Base-by-base conservation (phyloP, 345 rosid genomes). In the Erodium maritimum region DNA sequence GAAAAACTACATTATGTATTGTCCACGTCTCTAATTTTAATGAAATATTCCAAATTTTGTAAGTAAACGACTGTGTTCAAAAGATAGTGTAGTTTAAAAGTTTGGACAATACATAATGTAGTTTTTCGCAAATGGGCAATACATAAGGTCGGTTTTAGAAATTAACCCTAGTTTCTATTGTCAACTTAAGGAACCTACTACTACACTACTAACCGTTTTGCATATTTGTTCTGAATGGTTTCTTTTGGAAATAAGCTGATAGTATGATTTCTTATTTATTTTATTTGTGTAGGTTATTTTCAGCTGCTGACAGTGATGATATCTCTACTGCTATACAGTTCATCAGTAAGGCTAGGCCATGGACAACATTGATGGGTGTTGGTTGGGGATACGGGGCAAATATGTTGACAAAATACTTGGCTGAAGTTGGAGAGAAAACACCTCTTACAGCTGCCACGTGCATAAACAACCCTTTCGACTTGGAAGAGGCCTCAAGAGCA, bases 231-330 rank as follows among this genome's bases (percentile, higher is more conserved):
- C 59, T 72, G 25, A 29, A 21, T 17, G 33, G 22, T 9, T 33
- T 23, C 9, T 29, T 52, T 22, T 5, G 17, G 66, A 61, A 58
- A 34, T 55, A 34, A 21, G 66, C 52, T 73, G 63, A 66, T 50
- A n/a, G 73, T 59, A 76, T 70, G 71, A 74, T 68, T 67, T 46
- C 62, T 69, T 67, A 67, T 71, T 50, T 66, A 50, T 65, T 73
- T 74, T 42, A 60, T 58, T 37, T 65, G 29, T 86, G 87, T 80
- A 91, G 98, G 93, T 81, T 91, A 71, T 91, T 88, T 75, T 78
- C 98, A 66, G 98, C 96, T 67, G 96, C 85, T 76, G 98, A 91
- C 70, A 86, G 98, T 66, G 96, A 88, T 77, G 98, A 91, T 81
- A 57, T 91, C 80, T 79, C 73, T 71, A 72, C 83, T 72, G 86